These are phyloP conservation scores for Dictyostelium discoideum DNA, from an alignment of 78 protist species.

Conservation along the genomic window dicty_2.7 NC_007088.5:5361001-5361500, in stretches of 20 bases:
- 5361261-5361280: not conserved
- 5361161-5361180: not conserved
- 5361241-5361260: not conserved
- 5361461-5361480: not conserved
- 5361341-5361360: not conserved
- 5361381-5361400: not conserved
- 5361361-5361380: not conserved
- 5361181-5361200: not conserved
- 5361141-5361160: not conserved
- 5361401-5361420: not conserved
- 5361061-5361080: not conserved
- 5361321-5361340: not conserved
- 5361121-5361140: not conserved
- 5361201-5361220: too few species aligned
- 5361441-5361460: not conserved
- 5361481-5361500: not conserved
- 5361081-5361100: slow-evolving; percentile 18
- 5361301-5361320: not conserved
- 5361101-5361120: slow-evolving; percentile 69
- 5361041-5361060: not conserved
- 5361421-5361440: not conserved
- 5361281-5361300: not conserved
- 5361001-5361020: slow-evolving; percentile 34
- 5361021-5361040: slow-evolving; percentile 19
- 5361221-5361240: not conserved